Evolutionary conservation across 352 stramenopile species (phyloP).

Genomic region (Peronosclerospora sorghi): DNA sequence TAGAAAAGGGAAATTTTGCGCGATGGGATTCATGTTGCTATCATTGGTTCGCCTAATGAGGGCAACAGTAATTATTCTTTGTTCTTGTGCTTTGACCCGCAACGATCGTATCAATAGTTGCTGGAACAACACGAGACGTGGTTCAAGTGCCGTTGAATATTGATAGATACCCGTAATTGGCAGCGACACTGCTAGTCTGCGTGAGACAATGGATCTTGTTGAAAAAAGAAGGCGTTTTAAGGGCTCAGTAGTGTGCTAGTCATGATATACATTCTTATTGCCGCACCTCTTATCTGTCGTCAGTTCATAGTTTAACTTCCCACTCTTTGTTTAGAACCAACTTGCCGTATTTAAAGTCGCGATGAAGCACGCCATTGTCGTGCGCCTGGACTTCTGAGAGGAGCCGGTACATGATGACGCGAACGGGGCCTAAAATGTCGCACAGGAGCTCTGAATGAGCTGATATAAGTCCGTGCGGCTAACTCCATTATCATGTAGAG

Average conservation of each 20-base stretch:
- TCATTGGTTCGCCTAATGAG: constrained; percentile 85
- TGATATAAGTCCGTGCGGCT: too few relatives aligned
- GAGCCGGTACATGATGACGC: too few relatives aligned
- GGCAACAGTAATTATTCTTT: constrained; percentile 90
- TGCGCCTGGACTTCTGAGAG: too few relatives aligned
- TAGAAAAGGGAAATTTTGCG: constrained; percentile 88
- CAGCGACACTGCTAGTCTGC: constrained; percentile 91
- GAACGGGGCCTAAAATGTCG: too few relatives aligned
- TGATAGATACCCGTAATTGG: constrained; percentile 90
- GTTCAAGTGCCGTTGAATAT: constrained; percentile 94
- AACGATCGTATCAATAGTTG: constrained; percentile 92
- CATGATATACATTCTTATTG: too few relatives aligned
- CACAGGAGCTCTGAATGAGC: too few relatives aligned
- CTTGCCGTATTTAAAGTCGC: too few relatives aligned
- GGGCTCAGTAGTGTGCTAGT: constrained; percentile 57
- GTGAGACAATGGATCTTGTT: constrained; percentile 68
- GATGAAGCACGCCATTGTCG: too few relatives aligned
- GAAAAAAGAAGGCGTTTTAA: constrained; percentile 65
- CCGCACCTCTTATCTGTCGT: too few relatives aligned
- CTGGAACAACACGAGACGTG: constrained; percentile 94
- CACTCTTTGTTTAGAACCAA: too few relatives aligned
- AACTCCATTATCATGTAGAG: too few relatives aligned
- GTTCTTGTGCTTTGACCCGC: constrained; percentile 87
- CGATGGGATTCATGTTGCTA: constrained; percentile 79
- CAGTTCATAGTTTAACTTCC: too few relatives aligned